phyloP scores from a whole-genome alignment of 768 basidiomycete genomes.

The Royoungia palumana region DNA sequence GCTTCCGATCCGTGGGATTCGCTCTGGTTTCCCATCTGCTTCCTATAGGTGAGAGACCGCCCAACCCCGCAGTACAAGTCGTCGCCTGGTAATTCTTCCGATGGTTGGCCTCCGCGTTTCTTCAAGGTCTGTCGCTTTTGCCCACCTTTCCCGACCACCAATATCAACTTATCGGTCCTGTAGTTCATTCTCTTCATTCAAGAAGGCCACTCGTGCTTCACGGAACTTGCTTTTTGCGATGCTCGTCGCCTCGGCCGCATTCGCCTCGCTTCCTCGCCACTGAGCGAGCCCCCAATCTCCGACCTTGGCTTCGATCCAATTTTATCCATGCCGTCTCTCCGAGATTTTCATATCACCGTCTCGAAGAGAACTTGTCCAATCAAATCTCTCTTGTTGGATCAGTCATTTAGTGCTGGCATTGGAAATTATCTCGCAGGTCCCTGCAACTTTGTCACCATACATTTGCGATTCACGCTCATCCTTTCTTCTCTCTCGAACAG shows the following conservation, averaged over 20 bases:
- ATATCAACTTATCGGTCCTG: background rate
- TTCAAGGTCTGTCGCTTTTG: constrained; percentile 45
- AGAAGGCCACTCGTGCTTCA: constrained; percentile 31
- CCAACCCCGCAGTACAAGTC: constrained; percentile 48
- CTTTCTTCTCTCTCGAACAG: constrained; percentile 27
- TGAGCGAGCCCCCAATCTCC: constrained; percentile 65
- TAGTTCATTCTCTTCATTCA: constrained; percentile 67
- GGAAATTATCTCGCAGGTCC: constrained; percentile 81
- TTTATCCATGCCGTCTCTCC: constrained; percentile 57
- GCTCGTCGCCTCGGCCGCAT: constrained; percentile 69
- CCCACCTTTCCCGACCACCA: background rate
- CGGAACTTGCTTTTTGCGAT: constrained; percentile 68
- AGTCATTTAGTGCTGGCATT: constrained; percentile 76
- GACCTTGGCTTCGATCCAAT: constrained; percentile 76
- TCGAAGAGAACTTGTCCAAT: constrained; percentile 59
- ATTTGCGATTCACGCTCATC: too few relatives aligned
- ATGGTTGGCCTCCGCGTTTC: constrained; percentile 63
- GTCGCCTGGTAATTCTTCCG: constrained; percentile 37
- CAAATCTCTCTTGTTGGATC: constrained; percentile 75
- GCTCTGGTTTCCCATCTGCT: background rate
- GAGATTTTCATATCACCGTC: constrained; percentile 47
- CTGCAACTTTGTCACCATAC: background rate
- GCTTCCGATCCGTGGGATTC: background rate
- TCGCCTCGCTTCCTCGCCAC: constrained; percentile 56
- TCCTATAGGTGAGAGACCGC: constrained; percentile 44